A percentile compares a stretch with the other conserved stretches of the same genome.
Evolutionary conservation across 345 rosid species (phyloP).

Genomic region (Hypericum androsaemum): DNA sequence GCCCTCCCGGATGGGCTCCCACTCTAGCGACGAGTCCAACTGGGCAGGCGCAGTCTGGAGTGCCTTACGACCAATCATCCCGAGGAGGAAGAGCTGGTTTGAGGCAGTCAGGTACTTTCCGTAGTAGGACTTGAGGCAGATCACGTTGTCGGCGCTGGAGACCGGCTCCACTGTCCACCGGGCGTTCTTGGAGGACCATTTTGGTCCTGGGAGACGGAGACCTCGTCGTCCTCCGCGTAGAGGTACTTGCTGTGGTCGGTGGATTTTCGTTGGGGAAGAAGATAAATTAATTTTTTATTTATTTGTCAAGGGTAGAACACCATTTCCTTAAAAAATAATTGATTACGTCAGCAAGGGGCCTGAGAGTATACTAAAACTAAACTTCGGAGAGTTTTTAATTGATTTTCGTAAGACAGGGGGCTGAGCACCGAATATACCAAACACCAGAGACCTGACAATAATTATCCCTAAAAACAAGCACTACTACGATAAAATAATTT

Average conservation of each 20-base stretch:
- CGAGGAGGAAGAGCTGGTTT: conserved; percentile 24
- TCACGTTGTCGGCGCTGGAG: conserved; percentile 9
- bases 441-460: too few species aligned
- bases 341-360: too few species aligned
- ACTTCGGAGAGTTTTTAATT: too few species aligned
- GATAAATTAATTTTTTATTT: too few species aligned
- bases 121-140: conserved; percentile 25
- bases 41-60: conserved; percentile 14
- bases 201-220: conserved; percentile 19
- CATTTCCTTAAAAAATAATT: too few species aligned
- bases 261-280: too few species aligned
- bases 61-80: conserved; percentile 25
- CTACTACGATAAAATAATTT: too few species aligned
- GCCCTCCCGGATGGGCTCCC: conserved; percentile 7
- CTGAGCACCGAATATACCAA: too few species aligned
- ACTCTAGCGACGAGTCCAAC: conserved; percentile 1
- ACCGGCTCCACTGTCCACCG: conserved; percentile 16
- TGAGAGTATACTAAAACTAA: too few species aligned
- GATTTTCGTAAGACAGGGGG: too few species aligned
- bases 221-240: conserved; percentile 22
- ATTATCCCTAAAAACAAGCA: too few species aligned
- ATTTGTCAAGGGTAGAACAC: too few species aligned
- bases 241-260: conserved; percentile 30
- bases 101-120: conserved; percentile 26
- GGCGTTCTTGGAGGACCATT: conserved; percentile 24